phyloP scores from a whole-genome alignment of 768 basidiomycete genomes.

The Mycena rosella region DNA sequence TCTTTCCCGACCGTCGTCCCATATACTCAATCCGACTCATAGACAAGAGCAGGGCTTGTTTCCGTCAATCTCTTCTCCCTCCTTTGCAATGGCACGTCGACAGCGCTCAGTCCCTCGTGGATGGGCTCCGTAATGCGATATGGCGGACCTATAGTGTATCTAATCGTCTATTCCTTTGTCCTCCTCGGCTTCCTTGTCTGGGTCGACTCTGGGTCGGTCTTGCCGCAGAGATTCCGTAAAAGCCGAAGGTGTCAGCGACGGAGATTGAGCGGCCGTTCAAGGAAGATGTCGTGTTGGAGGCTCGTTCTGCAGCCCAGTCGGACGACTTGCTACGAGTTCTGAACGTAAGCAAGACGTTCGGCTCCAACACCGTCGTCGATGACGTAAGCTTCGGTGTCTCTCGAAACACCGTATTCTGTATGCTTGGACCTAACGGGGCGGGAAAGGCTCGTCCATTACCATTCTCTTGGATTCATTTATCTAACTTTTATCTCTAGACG shows the following conservation, averaged over 20 bases:
- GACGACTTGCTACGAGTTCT: slow-evolving; percentile 73
- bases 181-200: slow-evolving; percentile 76
- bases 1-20: neutral
- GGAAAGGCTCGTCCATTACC: no score
- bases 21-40: slow-evolving; percentile 11
- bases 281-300: slow-evolving; percentile 70
- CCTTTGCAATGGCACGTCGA: slow-evolving; percentile 68
- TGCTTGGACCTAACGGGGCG: slow-evolving; percentile 87
- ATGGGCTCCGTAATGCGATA: slow-evolving; percentile 69
- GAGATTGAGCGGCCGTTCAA: slow-evolving; percentile 39
- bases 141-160: slow-evolving; percentile 83
- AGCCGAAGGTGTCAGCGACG: slow-evolving; percentile 22
- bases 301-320: slow-evolving; percentile 59
- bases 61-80: slow-evolving; percentile 84
- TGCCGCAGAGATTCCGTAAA: slow-evolving; percentile 54
- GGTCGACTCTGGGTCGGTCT: slow-evolving; percentile 75
- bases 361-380: slow-evolving; percentile 71
- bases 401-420: slow-evolving; percentile 72
- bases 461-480: no score
- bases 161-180: slow-evolving; percentile 69
- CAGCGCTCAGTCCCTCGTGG: slow-evolving; percentile 58
- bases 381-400: slow-evolving; percentile 79
- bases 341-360: slow-evolving; percentile 72
- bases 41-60: slow-evolving; percentile 80
- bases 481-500: slow-evolving; percentile 52